Percentiles rank a stretch among this genome's conserved stretches.
Evolutionary conservation across 306 rosid genomes (phyloP).

Genomic region (Rosa multiflora): DNA sequence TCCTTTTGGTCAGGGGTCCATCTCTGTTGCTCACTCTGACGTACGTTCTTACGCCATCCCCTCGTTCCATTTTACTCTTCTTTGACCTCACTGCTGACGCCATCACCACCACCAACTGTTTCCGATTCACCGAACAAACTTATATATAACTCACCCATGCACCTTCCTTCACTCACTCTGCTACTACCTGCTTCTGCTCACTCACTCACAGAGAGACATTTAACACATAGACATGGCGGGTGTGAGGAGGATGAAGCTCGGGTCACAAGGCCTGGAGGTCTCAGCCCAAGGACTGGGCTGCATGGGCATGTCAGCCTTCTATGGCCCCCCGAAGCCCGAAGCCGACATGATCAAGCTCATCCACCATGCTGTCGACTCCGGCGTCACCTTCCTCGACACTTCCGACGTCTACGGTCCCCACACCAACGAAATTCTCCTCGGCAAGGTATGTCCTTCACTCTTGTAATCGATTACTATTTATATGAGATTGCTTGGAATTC

Average conservation of each 20-base stretch:
- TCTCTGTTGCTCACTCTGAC: no score
- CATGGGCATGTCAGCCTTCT: slow-evolving; percentile 69
- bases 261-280: background rate
- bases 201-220: no score
- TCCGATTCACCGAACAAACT: no score
- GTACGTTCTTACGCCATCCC: no score
- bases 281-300: slow-evolving; percentile 71
- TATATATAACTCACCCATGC: no score
- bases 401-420: slow-evolving; percentile 58
- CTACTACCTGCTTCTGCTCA: background rate
- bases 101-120: no score
- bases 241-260: background rate
- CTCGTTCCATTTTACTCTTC: no score
- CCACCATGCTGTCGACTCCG: slow-evolving; percentile 51
- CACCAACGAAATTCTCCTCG: slow-evolving; percentile 60
- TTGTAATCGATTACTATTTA: no score
- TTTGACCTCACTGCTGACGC: no score
- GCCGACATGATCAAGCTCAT: slow-evolving; percentile 63
- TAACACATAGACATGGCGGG: slow-evolving; percentile 14
- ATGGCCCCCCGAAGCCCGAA: slow-evolving; percentile 62
- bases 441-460: slow-evolving; percentile 20
- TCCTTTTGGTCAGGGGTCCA: no score
- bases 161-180: background rate
- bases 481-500: no score
- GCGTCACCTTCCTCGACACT: slow-evolving; percentile 68